Evolutionary conservation across 768 basidiomycete genomes (phyloP), one percentile per base, ranked within the genome.

Genomic region (Hydnomerulius pinastri): DNA sequence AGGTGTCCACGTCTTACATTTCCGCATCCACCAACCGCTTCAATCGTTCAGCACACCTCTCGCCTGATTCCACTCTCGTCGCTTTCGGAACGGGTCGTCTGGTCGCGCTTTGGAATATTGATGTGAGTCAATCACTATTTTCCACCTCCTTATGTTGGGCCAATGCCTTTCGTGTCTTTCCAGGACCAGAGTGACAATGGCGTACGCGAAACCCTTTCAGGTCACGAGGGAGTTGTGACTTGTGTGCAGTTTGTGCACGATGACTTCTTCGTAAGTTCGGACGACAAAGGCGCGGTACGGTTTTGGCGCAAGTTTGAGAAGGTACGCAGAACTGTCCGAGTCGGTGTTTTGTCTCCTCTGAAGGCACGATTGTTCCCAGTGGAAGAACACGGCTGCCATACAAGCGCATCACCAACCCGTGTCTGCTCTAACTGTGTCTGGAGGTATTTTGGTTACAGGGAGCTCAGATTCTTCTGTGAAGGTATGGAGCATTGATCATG

Each of bases 391-490:
- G 1, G 59, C 59, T 10, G 71, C 69, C 25, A 55, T 79, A 2
- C 69, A 83, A 51, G 90, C 85, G 0, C 95, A 98, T 67, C 53
- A 69, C 15, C 77, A 80, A 45, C 77, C 90, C 1, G 78, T 98
- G 24, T 87, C 90, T 11, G 76, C 86, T 3, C 65, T 98, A 4
- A 81, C 77, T 33, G 72, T 76, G 2, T 70, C 75, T 43, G 74
- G 71, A 13, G 65, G 73, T 37, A 68, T 73, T 29, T 53, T 95
- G 8, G 76, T 86, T 2, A 92, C 91, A 0, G 93, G 90, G 1
- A 84, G 89, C 13, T 96, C 94, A 0, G 94, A 98, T 66, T 82
- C 85, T 1, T 70, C 71, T 1, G 76, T 95, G 36, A 92, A 89
- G 66, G 72, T 91, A 23, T 98, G 92, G 92, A 67, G 69, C 25